Evolutionary conservation across 1,284 basidiomycete genomes (phyloP), one percentile per base, ranked within the genome.

Genomic region (Exsudoporus floridanus): DNA sequence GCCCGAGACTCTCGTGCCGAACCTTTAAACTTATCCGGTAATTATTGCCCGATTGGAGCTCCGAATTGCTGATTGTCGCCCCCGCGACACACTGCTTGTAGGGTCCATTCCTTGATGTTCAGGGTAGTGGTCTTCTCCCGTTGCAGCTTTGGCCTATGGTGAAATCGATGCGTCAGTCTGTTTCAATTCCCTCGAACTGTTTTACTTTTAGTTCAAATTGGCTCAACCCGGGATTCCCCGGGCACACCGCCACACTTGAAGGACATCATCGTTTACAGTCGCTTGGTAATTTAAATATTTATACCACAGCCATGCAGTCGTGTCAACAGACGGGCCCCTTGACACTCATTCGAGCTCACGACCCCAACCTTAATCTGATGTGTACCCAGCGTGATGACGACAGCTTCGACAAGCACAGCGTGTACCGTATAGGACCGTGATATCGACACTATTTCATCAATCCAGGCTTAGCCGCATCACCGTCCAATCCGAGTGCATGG

Each of bases 321-420:
- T 30, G 12, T 19, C 19, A 21, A 46, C 42, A 4, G 16, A 19
- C 10, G 7, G 43, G 2, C 19, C 27, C 6, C n/a, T 18, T 46
- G 6, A 4, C 43, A 31, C 21, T 48, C 43, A 13, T 21, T 7
- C 5, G 18, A 35, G 10, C 16, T 7, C 48, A 30, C 5, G 5
- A 27, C 13, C 16, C 36, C 28, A 18, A n/a, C 30, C 33, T 18
- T 25, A 14, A 18, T 27, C 36, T 44, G 39, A 55, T 50, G 21
- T 19, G n/a, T 27, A 28, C 31, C 19, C 43, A 37, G 28, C 43
- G 3, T 13, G n/a, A n/a, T 49, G 28, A 36, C 18, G 28, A 27
- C 19, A n/a, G 5, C 9, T n/a, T 10, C 14, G 41, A 37, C 50
- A 49, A 41, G 25, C 50, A 61, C 49, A 51, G 62, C 48, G 10